Evolutionary conservation across 108 stramenopile genomes (phyloP), one percentile per base, ranked within the genome.

Genomic region (Nitzschia palea): DNA sequence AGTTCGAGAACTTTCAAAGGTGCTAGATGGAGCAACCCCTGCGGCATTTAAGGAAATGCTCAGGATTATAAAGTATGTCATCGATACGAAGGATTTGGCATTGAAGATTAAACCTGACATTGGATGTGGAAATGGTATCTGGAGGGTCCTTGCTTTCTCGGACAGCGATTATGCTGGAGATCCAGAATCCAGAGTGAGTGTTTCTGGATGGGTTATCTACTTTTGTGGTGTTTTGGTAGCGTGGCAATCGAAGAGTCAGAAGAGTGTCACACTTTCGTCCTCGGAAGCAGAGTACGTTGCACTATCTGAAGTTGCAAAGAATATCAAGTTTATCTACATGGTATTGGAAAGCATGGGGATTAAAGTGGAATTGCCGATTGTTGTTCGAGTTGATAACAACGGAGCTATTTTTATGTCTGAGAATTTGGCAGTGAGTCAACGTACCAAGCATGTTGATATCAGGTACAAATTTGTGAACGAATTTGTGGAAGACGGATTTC

Each of bases 361-460:
- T 14, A 26, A 65, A 23, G 62, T 77, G 1, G 15, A 71, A 22
- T 37, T 18, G 22, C 78, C 78, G 14, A 52, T 79, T n/a, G 59
- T 42, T 1, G 43, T 79, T 4, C 9, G 52, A 26, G 73, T 74
- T 0, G 71, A 72, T 27, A 65, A 72, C 63, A 65, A 25, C 1
- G 71, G 71, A 22, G 63, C 54, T 27, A 72, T 72, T 6, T 72
- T 55, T 29, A 23, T 72, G 25, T 25, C 36, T n/a, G 32, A 72
- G 23, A 72, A 72, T 30, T 25, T 48, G 27, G 15, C 33, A 55
- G 53, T 65, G 2, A 40, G 64, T 6, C 17, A 65, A 15, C 52
- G 63, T 37, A 72, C 71, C 20, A 72, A 72, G 40, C 71, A 72
- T 62, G 62, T 64, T 27, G 71, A 65, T 17, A 33, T 65, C 32